Evolutionary conservation across 345 rosid genomes (phyloP), one percentile per base, ranked within the genome.

Genomic region (Acer campestre): DNA sequence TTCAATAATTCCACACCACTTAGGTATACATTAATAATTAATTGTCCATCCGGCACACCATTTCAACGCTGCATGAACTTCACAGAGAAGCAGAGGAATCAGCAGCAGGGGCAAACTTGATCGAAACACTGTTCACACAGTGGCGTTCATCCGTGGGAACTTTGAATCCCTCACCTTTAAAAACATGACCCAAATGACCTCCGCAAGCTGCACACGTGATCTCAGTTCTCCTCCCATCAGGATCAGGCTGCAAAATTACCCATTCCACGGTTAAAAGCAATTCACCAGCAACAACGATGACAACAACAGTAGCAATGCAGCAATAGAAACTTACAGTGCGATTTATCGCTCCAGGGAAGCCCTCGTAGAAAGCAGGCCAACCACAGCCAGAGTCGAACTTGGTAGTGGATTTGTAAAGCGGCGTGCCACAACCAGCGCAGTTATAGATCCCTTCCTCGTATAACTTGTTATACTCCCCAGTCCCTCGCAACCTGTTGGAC

Each of bases 331-430:
- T 88, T 79, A 92, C 97, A 18, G 3, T 42, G 75, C 85, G 80
- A 46, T 77, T 88, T 62, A 90, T 90, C 70, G 97, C 88, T 63
- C 94, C 91, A 2, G 90, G 92, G 65, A 90, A 71, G 46, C 97
- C 94, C 78, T 92, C 94, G 6, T 10, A 90, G 82, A 92, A 92
- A 69, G 97, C 97, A n/a, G 97, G 94, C 97, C 92, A 92, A 22
- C 94, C 97, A 59, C 94, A 92, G 61, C 94, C 91, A 1, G 94
- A 92, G 35, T 90, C 64, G 29, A 90, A 92, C 80, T 90, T 92
- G 64, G 94, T 87, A 17, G 83, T 79, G 56, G 97, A 90, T 58
- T 71, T 86, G 81, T 90, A 92, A 9, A 92, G 90, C 2, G 90
- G 88, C 10, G 89, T 83, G 51, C 89, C 89, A 46, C 97, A 92